Evolutionary conservation across 2,329 filamentous ascomycete genomes (phyloP), one percentile per base, ranked within the genome.

Genomic region (Fusarium musae): DNA sequence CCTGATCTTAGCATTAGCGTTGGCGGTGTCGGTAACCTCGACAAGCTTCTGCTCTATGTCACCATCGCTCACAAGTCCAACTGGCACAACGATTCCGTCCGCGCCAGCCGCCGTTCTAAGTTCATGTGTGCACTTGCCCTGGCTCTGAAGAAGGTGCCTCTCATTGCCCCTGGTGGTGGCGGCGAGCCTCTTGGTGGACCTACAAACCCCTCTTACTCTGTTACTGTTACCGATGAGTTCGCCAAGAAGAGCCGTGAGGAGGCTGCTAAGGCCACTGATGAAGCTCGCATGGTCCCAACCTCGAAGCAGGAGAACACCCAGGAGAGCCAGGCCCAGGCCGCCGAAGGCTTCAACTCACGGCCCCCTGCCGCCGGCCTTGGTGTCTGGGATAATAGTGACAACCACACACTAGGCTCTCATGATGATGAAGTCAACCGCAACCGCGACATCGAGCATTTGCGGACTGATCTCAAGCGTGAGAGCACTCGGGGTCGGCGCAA

Each of bases 121-220:
- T 98, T 99, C 84, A 97, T 98, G 91, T 97, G 95, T 79, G 96
- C 96, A 2, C 86, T 99, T 66, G 92, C 96, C 9, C 83, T 95
- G 13, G 95, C 96, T 7, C 85, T 98, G 66, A 93, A 94, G 83
- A 95, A 92, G 84, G 88, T 99, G 23, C 96, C 95, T 15, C 96
- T 99, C 79, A 89, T 94, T 76, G 91, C 86, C 26, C 96, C 96
- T 63, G 95, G 92, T 44, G 95, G 93, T 66, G 93, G 91, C 63
- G 85, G 84, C 63, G 89, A 91, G 63, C 74, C 86, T 42, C 83
- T 91, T 5, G 91, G 91, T 65, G 89, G 88, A 44, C 88, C 93
- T 10, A 90, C 87, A 37, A 96, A 97, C 82, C 95, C 95, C 2
- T 85, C 90, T 10, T 97, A 96, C 85, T 92, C 92, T 23, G 95